phyloP scores from a whole-genome alignment of 179 eudicot species.

The Silene coronaria region DNA sequence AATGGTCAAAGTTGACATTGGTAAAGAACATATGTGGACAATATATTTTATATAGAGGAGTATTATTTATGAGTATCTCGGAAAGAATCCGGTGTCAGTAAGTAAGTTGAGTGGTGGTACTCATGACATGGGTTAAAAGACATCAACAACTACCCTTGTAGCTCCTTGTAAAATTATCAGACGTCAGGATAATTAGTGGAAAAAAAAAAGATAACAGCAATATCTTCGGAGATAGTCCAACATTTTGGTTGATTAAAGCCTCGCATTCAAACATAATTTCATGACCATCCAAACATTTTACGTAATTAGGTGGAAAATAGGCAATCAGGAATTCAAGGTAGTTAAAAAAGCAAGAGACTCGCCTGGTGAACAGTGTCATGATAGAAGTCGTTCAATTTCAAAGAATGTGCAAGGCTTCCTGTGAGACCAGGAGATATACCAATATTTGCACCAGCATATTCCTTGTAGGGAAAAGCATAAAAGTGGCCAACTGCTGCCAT shows the following conservation, averaged over 20 bases:
- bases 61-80: background rate
- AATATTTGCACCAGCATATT: constrained; percentile 91
- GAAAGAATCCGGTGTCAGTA: background rate
- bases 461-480: constrained; percentile 95
- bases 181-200: background rate
- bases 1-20: background rate
- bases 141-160: background rate
- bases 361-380: constrained; percentile 99
- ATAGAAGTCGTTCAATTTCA: constrained; percentile 83
- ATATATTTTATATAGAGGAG: background rate
- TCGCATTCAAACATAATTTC: background rate
- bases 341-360: background rate
- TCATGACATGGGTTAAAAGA: background rate
- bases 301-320: background rate
- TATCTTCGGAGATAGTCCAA: background rate
- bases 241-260: background rate
- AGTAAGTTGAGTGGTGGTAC: background rate
- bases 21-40: background rate
- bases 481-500: constrained; percentile 91
- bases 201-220: background rate
- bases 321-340: background rate
- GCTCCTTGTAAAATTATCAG: background rate
- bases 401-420: constrained; percentile 82
- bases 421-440: constrained; percentile 67
- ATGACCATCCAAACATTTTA: background rate